Evolutionary conservation across 2,329 filamentous ascomycete species (phyloP), one percentile per base, ranked within the genome.

Genomic region (Lachnellula suecica): DNA sequence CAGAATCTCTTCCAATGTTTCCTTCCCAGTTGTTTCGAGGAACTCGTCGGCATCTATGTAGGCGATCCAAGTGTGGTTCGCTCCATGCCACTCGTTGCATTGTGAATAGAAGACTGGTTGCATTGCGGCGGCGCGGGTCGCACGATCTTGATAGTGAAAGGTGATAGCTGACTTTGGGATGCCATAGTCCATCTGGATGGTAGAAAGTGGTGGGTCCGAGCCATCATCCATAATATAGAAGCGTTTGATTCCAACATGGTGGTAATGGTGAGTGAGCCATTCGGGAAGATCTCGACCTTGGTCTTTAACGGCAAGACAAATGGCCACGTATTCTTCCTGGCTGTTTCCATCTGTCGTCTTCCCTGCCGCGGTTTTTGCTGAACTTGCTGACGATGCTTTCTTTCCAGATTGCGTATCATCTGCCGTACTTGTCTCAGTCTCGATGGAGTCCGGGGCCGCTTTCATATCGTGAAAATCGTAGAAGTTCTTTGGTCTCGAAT

Each of bases 31-130:
- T 24, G 48, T 27, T 17, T 61, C 50, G 5, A 63, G 53, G 38
- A 61, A 66, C 44, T 66, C 67, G 47, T 70, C 66, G 19, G 54
- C 57, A 54, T 69, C 68, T 25, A 70, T 55, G 49, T 66, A 69
- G 8, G 61, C 67, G 17, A 68, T 65, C 66, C 67, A 69, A 9
- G 58, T 66, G 51, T 69, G 66, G 13, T 57, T 56, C 13, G 52
- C 52, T 23, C 63, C 60, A 38, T 61, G 64, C 8, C 50, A 48
- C 17, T 54, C 44, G 27, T 58, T 52, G 43, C 65, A 66, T 24
- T 58, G 27, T 8, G 45, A 46, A 51, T 68, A 66, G 9, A 61
- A 49, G 3, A 25, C 40, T 3, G 47, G 27, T 43, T 66, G 63
- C 58, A 58, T 59, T 27, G 50, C 27, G 1, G 19, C 27, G 25